Conservation (phyloP, 2,329 filamentous ascomycete species). For the Xylogone sp. region DNA sequence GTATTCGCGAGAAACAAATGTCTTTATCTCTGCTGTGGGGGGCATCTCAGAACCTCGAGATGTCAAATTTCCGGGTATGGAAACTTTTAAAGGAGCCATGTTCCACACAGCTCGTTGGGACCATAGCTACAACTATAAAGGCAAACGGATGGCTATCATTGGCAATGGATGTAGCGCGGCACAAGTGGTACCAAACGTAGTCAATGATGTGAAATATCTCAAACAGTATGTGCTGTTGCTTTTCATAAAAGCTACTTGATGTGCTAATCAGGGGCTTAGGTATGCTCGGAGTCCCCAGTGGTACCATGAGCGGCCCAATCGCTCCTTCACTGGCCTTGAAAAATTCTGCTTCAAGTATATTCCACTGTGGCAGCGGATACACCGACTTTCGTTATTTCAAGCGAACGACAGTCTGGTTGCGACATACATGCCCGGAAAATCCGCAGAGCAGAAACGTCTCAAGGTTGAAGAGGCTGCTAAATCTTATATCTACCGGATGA, state of each 20-base stretch:
- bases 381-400: slow-evolving; percentile 17
- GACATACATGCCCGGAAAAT: slow-evolving; percentile 15
- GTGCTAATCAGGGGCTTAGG: not conserved
- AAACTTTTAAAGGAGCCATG: slow-evolving; percentile 24
- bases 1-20: slow-evolving; percentile 17
- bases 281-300: slow-evolving; percentile 23
- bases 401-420: slow-evolving; percentile 14
- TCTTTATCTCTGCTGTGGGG: slow-evolving; percentile 23
- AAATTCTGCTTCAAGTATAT: slow-evolving; percentile 25
- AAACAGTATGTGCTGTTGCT: slow-evolving; percentile 19
- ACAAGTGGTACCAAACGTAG: slow-evolving; percentile 24
- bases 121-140: slow-evolving; percentile 17
- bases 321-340: slow-evolving; percentile 21
- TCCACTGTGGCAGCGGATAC: slow-evolving; percentile 17
- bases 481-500: slow-evolving; percentile 15
- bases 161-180: slow-evolving; percentile 30
- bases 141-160: slow-evolving; percentile 27
- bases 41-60: slow-evolving; percentile 24
- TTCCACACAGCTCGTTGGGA: slow-evolving; percentile 29
- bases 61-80: slow-evolving; percentile 22
- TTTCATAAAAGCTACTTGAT: not conserved
- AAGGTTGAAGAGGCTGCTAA: slow-evolving; percentile 11
- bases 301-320: slow-evolving; percentile 32
- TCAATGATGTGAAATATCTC: slow-evolving; percentile 16
- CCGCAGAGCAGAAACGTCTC: slow-evolving; percentile 10